Conservation (phyloP, 2,329 filamentous ascomycete species). For the Zalaria obscura region DNA sequence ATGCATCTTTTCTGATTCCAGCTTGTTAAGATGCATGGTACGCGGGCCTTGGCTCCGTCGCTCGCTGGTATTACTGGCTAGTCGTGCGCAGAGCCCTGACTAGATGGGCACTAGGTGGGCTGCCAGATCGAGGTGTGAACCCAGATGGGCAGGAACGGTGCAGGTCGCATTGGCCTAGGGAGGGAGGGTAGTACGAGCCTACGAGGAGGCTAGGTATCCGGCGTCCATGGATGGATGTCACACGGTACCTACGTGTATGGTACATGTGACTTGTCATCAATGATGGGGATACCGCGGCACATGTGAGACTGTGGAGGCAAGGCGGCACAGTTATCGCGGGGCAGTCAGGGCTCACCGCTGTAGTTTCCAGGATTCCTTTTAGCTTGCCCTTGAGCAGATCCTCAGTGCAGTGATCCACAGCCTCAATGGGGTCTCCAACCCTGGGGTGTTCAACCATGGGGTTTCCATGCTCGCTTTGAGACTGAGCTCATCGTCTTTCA, state of each 20-base stretch:
- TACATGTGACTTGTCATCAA: not conserved
- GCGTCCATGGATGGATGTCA: not conserved
- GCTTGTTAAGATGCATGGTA: not conserved
- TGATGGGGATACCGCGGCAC: not conserved
- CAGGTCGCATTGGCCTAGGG: not conserved
- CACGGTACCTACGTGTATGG: not conserved
- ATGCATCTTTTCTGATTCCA: not conserved
- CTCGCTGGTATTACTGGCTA: not conserved
- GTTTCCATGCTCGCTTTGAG: too few species aligned
- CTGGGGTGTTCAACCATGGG: too few species aligned
- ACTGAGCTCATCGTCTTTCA: too few species aligned
- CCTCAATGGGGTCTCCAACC: too few species aligned
- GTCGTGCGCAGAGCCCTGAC: not conserved
- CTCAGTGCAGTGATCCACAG: too few species aligned
- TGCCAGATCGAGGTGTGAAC: not conserved
- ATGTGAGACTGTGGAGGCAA: not conserved
- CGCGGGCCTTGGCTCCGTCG: not conserved
- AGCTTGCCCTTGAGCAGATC: not conserved
- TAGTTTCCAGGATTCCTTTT: too few species aligned
- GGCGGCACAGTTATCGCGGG: not conserved
- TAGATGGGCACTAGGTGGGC: not conserved
- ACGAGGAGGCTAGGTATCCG: not conserved
- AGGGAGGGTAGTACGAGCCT: not conserved
- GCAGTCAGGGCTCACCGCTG: too few species aligned
- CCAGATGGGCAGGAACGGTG: not conserved